Evolutionary conservation across 2,329 filamentous ascomycete genomes (phyloP).

Genomic region (Aspergillus melleus): DNA sequence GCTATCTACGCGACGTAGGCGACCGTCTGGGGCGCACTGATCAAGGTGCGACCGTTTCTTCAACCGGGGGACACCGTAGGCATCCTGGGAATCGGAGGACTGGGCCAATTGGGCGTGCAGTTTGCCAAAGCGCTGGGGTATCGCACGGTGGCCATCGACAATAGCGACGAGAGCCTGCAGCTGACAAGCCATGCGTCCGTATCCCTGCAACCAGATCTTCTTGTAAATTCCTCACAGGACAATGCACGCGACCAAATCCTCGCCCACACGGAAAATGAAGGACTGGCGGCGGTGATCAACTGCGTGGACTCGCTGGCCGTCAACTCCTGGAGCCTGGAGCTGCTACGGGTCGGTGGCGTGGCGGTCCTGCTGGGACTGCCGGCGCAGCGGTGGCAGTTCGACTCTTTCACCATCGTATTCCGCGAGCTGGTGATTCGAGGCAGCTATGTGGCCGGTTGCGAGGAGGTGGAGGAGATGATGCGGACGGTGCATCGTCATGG

Average conservation of each 20-base stretch:
- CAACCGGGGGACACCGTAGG: conserved; percentile 2
- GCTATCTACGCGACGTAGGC: background rate
- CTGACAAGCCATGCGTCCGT: background rate
- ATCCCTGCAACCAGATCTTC: background rate
- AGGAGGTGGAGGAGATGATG: conserved; percentile 11
- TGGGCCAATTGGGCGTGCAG: conserved; percentile 15
- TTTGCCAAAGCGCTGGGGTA: conserved; percentile 11
- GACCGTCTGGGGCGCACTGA: background rate
- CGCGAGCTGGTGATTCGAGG: conserved; percentile 9
- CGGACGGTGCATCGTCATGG: background rate
- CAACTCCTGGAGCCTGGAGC: conserved; percentile 9
- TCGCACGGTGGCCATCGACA: conserved; percentile 12
- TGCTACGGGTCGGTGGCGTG: conserved; percentile 5
- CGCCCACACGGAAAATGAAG: background rate
- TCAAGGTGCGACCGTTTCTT: background rate
- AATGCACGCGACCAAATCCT: conserved; percentile 1
- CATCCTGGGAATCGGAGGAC: conserved; percentile 11
- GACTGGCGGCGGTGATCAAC: conserved; percentile 9
- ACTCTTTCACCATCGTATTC: conserved; percentile 8
- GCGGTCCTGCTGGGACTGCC: conserved; percentile 10
- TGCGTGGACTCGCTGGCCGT: conserved; percentile 8
- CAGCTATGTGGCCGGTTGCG: conserved; percentile 4
- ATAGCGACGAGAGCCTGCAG: conserved; percentile 4
- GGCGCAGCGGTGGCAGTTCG: conserved; percentile 8
- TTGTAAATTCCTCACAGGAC: background rate